A percentile compares a stretch with the other conserved stretches of the same genome.
phyloP scores from a whole-genome alignment of 2,329 filamentous ascomycete species.

The Alternaria conjuncta region DNA sequence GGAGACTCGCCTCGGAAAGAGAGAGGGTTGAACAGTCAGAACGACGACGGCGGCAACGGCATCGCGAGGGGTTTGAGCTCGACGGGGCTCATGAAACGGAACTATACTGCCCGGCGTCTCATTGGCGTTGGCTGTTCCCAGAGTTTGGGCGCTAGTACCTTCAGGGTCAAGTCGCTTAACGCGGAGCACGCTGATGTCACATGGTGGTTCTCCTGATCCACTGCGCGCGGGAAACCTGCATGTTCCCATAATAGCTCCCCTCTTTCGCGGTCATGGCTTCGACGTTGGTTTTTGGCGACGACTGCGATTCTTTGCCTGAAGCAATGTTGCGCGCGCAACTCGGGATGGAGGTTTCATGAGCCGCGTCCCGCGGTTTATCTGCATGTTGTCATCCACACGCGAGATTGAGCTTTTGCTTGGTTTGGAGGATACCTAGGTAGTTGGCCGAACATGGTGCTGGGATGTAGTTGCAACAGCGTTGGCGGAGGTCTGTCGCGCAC shows the following conservation, averaged over 20 bases:
- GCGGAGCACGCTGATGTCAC: slow-evolving; percentile 14
- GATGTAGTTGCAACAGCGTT: neutral
- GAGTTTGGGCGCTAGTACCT: slow-evolving; percentile 12
- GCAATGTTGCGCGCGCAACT: neutral
- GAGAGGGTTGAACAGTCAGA: slow-evolving; percentile 22
- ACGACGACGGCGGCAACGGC: slow-evolving; percentile 16
- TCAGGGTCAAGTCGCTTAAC: slow-evolving; percentile 14
- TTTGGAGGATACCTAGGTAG: neutral
- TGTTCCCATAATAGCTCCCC: neutral
- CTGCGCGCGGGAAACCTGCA: neutral
- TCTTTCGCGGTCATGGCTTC: neutral
- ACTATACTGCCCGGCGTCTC: slow-evolving; percentile 10
- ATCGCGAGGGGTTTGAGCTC: slow-evolving; percentile 26
- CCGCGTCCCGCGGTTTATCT: neutral
- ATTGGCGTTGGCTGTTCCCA: slow-evolving; percentile 20
- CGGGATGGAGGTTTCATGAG: neutral
- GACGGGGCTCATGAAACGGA: slow-evolving; percentile 23
- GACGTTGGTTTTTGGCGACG: neutral
- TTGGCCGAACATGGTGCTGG: neutral
- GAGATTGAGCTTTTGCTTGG: neutral
- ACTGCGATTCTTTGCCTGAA: neutral
- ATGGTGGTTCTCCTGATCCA: slow-evolving; percentile 5
- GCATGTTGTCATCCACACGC: neutral
- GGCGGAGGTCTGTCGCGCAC: neutral
- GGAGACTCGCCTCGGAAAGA: slow-evolving; percentile 37